A percentile compares a stretch with the other conserved stretches of the same genome.
phyloP scores from a whole-genome alignment of 2,329 filamentous ascomycete species.

The Beauveria sp. region DNA sequence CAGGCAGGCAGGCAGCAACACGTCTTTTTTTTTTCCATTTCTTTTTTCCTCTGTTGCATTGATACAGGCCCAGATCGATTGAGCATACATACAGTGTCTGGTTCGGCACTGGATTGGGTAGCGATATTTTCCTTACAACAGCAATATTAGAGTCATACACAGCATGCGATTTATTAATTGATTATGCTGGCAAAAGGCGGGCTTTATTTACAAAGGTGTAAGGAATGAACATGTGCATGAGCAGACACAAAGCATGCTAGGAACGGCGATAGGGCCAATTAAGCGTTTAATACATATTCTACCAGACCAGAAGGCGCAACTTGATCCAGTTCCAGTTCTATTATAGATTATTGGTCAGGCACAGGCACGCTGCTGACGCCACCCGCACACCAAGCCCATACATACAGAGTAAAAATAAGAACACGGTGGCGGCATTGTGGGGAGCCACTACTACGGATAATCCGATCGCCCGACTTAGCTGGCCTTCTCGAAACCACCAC shows the following conservation, averaged over 20 bases:
- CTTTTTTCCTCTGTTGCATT: not conserved
- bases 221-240: too few species aligned
- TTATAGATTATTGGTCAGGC: too few species aligned
- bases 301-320: too few species aligned
- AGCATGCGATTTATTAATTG: not conserved
- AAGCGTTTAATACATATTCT: too few species aligned
- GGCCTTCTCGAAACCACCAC: conserved; percentile 9
- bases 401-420: not conserved
- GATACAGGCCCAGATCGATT: not conserved
- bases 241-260: too few species aligned
- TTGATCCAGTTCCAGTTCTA: too few species aligned
- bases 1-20: not conserved
- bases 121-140: not conserved
- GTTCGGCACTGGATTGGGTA: conserved; percentile 2
- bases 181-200: too few species aligned
- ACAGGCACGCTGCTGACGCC: too few species aligned
- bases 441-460: conserved; percentile 8
- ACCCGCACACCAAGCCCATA: too few species aligned
- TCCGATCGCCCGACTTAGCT: conserved; percentile 11
- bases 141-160: not conserved
- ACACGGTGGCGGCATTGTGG: conserved; percentile 14
- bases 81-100: not conserved
- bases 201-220: too few species aligned
- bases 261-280: too few species aligned
- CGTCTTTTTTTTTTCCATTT: not conserved